Base-by-base conservation (phyloP, 768 basidiomycete species). In the Sarcomyxa edulis region DNA sequence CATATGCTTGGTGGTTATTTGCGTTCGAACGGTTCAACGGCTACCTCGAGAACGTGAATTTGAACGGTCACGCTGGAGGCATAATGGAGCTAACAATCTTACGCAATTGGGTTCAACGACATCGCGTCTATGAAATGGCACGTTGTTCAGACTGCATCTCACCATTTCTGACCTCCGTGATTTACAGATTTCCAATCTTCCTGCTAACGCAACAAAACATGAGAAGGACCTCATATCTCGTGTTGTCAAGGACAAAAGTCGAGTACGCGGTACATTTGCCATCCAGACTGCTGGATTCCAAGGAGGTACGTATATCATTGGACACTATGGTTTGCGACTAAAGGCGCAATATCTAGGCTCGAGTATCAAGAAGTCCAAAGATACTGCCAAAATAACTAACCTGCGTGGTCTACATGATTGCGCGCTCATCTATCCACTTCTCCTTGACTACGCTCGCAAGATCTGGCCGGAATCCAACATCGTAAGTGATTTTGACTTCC, bases 1-100 rank as follows among this genome's bases (percentile, higher is more conserved):
- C 60, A 10, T 60, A 61, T 24, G 51, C 39, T 8, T 61, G 58
- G 59, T 64, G 62, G 60, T 43, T 61, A 0, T 64, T 64, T 35
- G 54, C 51, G 1, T 63, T 61, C 37, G 59, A 64, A 35, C 41
- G 50, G 5, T 61, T 61, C 43, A 64, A 64, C 43, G 55, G 60
- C 1, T 51, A 59, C 45, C 42, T 63, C 10, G 53, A 63, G 30
- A 48, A 51, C 8, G 53, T 61, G 12, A 56, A 62, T 1, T 48
- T 42, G 37, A 62, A 62, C 41, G 55, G 58, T 1, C 56, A 61
- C 29, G 48, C 47, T 31, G 49, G 52, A 14, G 59, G 59, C 1
- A 6, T 34, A 16, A 58, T 61, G 41, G 59, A 63, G 42, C 37
- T 57, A 0, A 60, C 60, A 5, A 29, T 61, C 12, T 44, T 61